Base-by-base conservation (phyloP, 345 rosid genomes). In the Ailanthus altissimus region DNA sequence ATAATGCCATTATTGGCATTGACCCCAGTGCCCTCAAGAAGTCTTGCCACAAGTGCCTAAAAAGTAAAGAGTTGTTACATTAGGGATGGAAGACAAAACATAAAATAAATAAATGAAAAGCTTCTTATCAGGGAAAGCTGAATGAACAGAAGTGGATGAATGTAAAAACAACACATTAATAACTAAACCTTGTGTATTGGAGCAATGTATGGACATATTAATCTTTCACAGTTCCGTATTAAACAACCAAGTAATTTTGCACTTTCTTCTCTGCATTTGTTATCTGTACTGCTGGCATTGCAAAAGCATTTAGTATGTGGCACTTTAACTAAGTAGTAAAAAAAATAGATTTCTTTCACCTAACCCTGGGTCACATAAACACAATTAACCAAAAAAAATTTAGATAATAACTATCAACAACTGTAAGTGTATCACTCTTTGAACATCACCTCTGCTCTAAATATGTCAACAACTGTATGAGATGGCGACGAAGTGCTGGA, bases 401-500 rank as follows among this genome's bases (percentile, higher is more conserved):
- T 42, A 23, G 45, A 72, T 0, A 21, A 50, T 13, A 51, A 32
- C 40, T 49, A 78, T 38, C 28, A 42, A 4, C 43, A 58, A 56
- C 23, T 23, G 18, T 12, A 26, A 36, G 15, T 26, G 47, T 32
- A 73, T 16, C n/a, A 60, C 59, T 32, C 36, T 50, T 67, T 68
- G 43, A 42, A 72, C 50, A 75, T 88, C 83, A 96, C 99, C 99
- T 96, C 80, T 84, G 97, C 80, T 90, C 94, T 66, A 96, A 90
- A 89, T 93, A 92, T 67, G 99, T 96, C 88, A 96, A 85, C 83
- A 96, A 78, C 82, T 93, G 99, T 86, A 96, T 96, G 75, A 96
- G 94, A 86, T 96, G 97, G 77, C 98, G 99, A 77, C 98, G 99
- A 80, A 96, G 97, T 75, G 99, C 99, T 46, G 99, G 99, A 86